Percentiles rank a stretch among this genome's conserved stretches.
Evolutionary conservation across 2,329 filamentous ascomycete species (phyloP).

Genomic region (Colletotrichum incanum): DNA sequence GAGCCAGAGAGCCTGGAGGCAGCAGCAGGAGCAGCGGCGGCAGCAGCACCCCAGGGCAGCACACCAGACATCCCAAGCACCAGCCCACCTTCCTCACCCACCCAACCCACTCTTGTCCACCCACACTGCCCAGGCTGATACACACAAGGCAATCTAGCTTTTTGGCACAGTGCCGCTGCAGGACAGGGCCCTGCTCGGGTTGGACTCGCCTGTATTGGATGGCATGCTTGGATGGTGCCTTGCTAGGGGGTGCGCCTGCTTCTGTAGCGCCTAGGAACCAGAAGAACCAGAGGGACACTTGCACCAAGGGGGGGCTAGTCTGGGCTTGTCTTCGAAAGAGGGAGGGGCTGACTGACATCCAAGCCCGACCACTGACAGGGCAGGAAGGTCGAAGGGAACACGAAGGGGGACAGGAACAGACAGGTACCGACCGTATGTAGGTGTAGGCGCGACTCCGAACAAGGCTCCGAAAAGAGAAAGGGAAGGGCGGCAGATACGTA

Average conservation of each 20-base stretch:
- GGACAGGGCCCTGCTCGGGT: conserved; percentile 33
- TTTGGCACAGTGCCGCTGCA: conserved; percentile 26
- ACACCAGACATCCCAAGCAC: too few relatives aligned
- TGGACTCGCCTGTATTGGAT: conserved; percentile 23
- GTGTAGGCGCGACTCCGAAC: neutral
- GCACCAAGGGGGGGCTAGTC: conserved; percentile 31
- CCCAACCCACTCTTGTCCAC: conserved; percentile 34
- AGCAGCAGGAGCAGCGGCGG: neutral
- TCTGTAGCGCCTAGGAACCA: conserved; percentile 30
- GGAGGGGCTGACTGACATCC: conserved; percentile 39
- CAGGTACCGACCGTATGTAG: neutral
- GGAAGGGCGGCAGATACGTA: conserved; percentile 19
- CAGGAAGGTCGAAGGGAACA: conserved; percentile 14
- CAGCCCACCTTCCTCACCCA: conserved; percentile 37
- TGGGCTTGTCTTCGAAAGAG: conserved; percentile 36
- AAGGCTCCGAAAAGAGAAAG: neutral
- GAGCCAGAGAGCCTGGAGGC: neutral
- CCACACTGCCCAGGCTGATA: conserved; percentile 24
- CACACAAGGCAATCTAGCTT: conserved; percentile 18
- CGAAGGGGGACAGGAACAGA: conserved; percentile 17
- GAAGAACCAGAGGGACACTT: conserved; percentile 42
- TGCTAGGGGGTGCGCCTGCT: conserved; percentile 40
- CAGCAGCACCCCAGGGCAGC: too few relatives aligned
- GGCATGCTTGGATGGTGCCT: conserved; percentile 37
- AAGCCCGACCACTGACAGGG: conserved; percentile 26